These are phyloP conservation scores for Alternaria alternata DNA, from an alignment of 2,329 filamentous ascomycete species.

Conservation along the genomic window DNA sequence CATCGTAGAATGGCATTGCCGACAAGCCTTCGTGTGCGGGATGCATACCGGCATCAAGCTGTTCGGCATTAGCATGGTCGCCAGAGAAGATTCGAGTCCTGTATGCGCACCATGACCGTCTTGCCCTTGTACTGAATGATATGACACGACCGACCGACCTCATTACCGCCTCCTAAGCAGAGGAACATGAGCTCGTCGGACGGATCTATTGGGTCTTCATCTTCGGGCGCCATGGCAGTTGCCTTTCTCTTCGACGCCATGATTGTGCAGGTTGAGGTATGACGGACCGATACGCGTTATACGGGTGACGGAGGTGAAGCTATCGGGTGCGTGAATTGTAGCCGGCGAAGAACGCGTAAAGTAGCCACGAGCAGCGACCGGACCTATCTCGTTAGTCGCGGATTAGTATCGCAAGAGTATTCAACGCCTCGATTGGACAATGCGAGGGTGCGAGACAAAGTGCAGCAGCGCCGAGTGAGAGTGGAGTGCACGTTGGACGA, in stretches of 20 bases:
- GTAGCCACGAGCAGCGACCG: not conserved
- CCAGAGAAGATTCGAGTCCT: not conserved
- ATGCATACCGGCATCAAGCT: constrained; percentile 98
- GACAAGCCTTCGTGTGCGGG: constrained; percentile 95
- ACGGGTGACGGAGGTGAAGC: not conserved
- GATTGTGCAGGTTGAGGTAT: not conserved
- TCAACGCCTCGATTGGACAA: not conserved
- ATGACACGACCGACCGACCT: constrained; percentile 96
- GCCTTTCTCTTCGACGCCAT: constrained; percentile 98
- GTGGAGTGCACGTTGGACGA: not conserved
- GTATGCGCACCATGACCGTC: constrained; percentile 85
- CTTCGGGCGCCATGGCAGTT: constrained; percentile 75
- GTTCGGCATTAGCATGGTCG: constrained; percentile 35
- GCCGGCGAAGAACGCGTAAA: constrained; percentile 9
- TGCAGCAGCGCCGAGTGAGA: not conserved
- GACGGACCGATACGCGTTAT: not conserved
- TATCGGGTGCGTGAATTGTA: constrained; percentile 4
- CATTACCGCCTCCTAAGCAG: constrained; percentile 92
- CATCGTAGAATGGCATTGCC: constrained; percentile 95
- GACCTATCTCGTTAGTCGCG: constrained; percentile 13
- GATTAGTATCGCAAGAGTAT: not conserved
- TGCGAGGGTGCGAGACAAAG: not conserved
- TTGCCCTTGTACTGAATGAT: constrained; percentile 99
- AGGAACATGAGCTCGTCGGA: constrained; percentile 94
- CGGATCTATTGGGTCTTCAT: constrained; percentile 89